Evolutionary conservation across 1,139 yeast species (phyloP).

Genomic region (Yamadazyma membranifaciens): DNA sequence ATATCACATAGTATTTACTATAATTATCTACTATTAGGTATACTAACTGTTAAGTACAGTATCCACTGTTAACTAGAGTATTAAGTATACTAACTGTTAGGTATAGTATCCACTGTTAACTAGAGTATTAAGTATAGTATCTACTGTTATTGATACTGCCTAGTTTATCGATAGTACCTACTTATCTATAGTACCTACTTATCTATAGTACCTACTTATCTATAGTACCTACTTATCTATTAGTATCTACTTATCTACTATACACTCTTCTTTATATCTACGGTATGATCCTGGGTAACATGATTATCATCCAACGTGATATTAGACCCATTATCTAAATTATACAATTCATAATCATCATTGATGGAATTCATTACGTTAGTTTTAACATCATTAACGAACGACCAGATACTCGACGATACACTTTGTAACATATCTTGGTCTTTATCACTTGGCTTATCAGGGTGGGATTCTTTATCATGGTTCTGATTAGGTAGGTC

Average conservation of each 20-base stretch:
- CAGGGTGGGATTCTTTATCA: background rate
- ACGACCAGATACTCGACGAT: slow-evolving; percentile 45
- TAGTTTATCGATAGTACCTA: no score
- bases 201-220: background rate
- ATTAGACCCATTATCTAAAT: slow-evolving; percentile 28
- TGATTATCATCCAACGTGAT: slow-evolving; percentile 10
- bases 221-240: no score
- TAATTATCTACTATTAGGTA: no score
- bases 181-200: no score
- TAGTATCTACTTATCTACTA: background rate
- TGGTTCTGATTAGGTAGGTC: no score
- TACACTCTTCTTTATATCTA: slow-evolving; percentile 7
- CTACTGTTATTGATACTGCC: no score
- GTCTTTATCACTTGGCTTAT: slow-evolving; percentile 7
- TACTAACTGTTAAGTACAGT: no score
- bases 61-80: no score
- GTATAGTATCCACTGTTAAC: no score
- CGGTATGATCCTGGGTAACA: slow-evolving; percentile 11
- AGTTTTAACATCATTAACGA: slow-evolving; percentile 43
- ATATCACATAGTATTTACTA: no score
- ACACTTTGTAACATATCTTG: slow-evolving; percentile 45
- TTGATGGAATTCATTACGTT: slow-evolving; percentile 37
- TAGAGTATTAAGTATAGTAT: no score
- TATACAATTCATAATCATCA: slow-evolving; percentile 26
- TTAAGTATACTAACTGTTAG: no score